These are phyloP conservation scores for Fusarium abutilonis DNA, from an alignment of 2,329 filamentous ascomycete genomes.

Conservation along the genomic window DNA sequence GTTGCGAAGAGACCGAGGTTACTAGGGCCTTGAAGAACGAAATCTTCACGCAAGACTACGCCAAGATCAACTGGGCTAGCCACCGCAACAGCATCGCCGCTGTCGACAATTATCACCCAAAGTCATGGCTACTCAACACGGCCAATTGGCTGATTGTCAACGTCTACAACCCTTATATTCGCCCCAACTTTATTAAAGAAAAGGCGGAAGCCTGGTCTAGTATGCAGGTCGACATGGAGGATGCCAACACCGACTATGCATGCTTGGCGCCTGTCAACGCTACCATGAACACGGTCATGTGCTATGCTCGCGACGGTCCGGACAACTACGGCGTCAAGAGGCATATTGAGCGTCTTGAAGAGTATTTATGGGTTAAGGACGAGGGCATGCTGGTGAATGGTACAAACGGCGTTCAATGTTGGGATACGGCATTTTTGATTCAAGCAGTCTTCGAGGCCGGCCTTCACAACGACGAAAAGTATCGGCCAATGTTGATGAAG, in stretches of 20 bases:
- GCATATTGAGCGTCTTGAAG: constrained; percentile 82
- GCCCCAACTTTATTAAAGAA: constrained; percentile 71
- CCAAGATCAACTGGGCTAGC: constrained; percentile 77
- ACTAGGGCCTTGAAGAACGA: constrained; percentile 80
- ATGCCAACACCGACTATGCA: constrained; percentile 89
- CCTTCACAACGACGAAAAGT: constrained; percentile 78
- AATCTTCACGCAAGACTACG: constrained; percentile 81
- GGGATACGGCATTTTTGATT: constrained; percentile 93
- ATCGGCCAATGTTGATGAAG: constrained; percentile 83
- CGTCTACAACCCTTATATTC: constrained; percentile 82
- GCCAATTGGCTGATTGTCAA: constrained; percentile 82
- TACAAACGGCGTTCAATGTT: constrained; percentile 97
- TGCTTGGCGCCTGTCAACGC: constrained; percentile 89
- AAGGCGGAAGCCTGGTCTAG: constrained; percentile 83
- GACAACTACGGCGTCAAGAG: constrained; percentile 75
- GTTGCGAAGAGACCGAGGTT: constrained; percentile 77
- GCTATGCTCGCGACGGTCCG: constrained; percentile 85
- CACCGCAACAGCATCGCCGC: constrained; percentile 85
- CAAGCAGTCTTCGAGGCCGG: constrained; percentile 84
- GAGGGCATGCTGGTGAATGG: constrained; percentile 96
- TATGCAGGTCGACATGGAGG: constrained; percentile 87
- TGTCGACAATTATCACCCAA: constrained; percentile 91
- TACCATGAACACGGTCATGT: constrained; percentile 88
- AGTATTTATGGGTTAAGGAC: constrained; percentile 90
- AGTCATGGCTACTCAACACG: constrained; percentile 81